A percentile compares a stretch with the other conserved stretches of the same genome.
phyloP scores from a whole-genome alignment of 139 green algal species.

The Cymbomonas tetramitiformis region DNA sequence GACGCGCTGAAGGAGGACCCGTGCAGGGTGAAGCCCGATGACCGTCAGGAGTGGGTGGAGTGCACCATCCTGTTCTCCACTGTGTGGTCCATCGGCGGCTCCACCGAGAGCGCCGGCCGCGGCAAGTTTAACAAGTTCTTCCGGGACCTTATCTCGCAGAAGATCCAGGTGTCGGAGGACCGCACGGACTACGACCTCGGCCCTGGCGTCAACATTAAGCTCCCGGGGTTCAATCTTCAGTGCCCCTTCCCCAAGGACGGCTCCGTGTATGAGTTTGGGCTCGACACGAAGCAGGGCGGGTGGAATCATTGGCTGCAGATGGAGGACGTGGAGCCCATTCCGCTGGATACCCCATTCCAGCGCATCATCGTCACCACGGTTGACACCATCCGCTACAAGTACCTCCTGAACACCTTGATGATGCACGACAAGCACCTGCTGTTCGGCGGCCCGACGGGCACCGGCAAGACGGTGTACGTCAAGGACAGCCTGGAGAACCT shows the following conservation, averaged over 20 bases:
- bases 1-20: constrained; percentile 16
- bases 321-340: constrained; percentile 12
- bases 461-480: constrained; percentile 59
- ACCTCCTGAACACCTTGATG: constrained; percentile 33
- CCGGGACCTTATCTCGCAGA: constrained; percentile 37
- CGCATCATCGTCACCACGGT: constrained; percentile 61
- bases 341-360: constrained; percentile 32
- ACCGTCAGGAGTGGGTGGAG: constrained; percentile 32
- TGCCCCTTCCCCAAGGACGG: constrained; percentile 29
- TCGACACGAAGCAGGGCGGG: constrained; percentile 36
- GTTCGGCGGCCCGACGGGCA: constrained; percentile 34
- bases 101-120: constrained; percentile 41
- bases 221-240: constrained; percentile 24
- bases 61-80: constrained; percentile 51
- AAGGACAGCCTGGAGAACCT: constrained; percentile 33
- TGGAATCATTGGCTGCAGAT: constrained; percentile 56
- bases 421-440: constrained; percentile 23
- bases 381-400: constrained; percentile 47
- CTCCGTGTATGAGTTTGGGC: constrained; percentile 53
- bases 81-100: constrained; percentile 52
- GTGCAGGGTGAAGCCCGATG: constrained; percentile 1
- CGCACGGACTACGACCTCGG: constrained; percentile 48
- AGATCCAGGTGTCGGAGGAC: constrained; percentile 22
- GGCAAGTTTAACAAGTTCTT: constrained; percentile 39
- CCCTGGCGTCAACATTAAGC: constrained; percentile 40